Base-by-base conservation (phyloP, 441 rosid genomes). In the Croton setiger region DNA sequence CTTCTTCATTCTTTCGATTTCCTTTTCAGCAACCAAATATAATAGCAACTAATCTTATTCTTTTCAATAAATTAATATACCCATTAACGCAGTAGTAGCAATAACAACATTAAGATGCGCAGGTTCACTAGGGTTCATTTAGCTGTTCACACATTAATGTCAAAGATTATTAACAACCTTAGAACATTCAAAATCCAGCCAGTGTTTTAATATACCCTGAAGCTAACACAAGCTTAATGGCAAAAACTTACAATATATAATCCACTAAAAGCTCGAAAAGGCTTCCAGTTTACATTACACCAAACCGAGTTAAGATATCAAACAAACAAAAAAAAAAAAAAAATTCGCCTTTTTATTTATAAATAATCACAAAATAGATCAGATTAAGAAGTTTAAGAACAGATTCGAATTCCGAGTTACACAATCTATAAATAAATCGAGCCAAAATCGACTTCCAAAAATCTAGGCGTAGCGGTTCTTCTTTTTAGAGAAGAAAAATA, bases 361-460 rank as follows among this genome's bases (percentile, higher is more conserved):
- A 9, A 15, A n/a, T 13, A 47, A 68, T n/a, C 21, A 20, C 35
- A 59, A 57, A 18, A 27, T 8, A 60, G 66, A 69, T 69, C 73
- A 8, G 9, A 51, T 23, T 23, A 20, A 27, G 39, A 1, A 39
- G 49, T 41, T 9, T 2, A 4, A 48, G 13, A 9, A 44, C 27
- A 66, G 41, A 13, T 9, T 56, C 31, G 5, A 67, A 39, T 43
- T 44, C 15, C 31, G 13, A 56, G 20, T 48, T 15, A 20, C 2
- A 59, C 15, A 47, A 41, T 48, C 48, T 36, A 6, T 23, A 15
- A 43, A 61, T 14, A 60, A 47, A 52, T 13, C 36, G 15, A 63
- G 57, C 17, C 4, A 17, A 12, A 31, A 36, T 66, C 10, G 5
- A 20, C 37, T 8, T 48, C 49, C 21, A 44, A n/a, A 14, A 58